A percentile compares a stretch with the other conserved stretches of the same genome.
Evolutionary conservation across 129 eudicot genomes (phyloP).

Genomic region (Artemisia argyi): DNA sequence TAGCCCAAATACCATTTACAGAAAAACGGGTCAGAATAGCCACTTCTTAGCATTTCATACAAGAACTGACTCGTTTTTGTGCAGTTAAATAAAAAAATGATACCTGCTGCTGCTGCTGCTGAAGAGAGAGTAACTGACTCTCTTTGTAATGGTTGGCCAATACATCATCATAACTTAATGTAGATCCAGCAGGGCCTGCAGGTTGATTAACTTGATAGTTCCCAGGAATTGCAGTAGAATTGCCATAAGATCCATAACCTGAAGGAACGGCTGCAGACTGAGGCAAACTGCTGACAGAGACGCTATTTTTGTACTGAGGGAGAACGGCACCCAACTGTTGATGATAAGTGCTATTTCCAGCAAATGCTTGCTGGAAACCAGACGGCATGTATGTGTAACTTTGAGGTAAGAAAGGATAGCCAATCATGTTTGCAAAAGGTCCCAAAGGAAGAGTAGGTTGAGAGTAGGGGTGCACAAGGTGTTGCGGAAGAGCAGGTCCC

Average conservation of each 20-base stretch:
- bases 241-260: slow-evolving; percentile 80
- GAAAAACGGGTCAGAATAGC: background rate
- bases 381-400: slow-evolving; percentile 91
- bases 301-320: slow-evolving; percentile 80
- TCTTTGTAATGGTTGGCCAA: slow-evolving; percentile 91
- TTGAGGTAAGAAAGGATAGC: slow-evolving; percentile 83
- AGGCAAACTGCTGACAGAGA: slow-evolving; percentile 75
- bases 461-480: slow-evolving; percentile 81
- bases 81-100: background rate
- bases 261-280: slow-evolving; percentile 86
- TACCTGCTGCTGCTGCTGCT: slow-evolving; percentile 76
- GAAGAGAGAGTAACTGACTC: slow-evolving; percentile 75
- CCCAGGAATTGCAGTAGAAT: slow-evolving; percentile 61
- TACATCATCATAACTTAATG: slow-evolving; percentile 74
- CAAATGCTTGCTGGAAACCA: slow-evolving; percentile 86
- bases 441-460: slow-evolving; percentile 85
- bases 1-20: no score
- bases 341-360: slow-evolving; percentile 78
- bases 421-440: slow-evolving; percentile 76
- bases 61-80: background rate
- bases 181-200: slow-evolving; percentile 73
- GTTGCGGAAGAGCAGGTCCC: slow-evolving; percentile 81
- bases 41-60: background rate
- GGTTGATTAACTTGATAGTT: slow-evolving; percentile 78
- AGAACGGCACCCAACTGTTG: slow-evolving; percentile 75